Conservation (phyloP, 2,329 filamentous ascomycete genomes). For the Thermothelomyces thermophilus region DNA sequence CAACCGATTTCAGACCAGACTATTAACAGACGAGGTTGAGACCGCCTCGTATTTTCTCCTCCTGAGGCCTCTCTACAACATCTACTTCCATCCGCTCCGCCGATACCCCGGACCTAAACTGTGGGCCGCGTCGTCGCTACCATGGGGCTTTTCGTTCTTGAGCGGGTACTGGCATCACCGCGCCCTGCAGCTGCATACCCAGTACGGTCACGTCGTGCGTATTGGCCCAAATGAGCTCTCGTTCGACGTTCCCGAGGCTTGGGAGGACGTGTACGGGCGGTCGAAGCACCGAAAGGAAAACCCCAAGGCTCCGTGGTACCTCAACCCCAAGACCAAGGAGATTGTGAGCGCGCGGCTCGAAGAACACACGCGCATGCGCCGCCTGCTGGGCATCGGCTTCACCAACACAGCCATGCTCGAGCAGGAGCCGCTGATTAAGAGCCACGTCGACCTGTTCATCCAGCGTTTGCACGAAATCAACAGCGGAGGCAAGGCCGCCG, state of each 20-base stretch:
- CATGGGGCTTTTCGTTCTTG: constrained; percentile 60
- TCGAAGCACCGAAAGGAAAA: no score
- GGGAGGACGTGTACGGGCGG: constrained; percentile 32
- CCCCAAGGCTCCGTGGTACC: constrained; percentile 11
- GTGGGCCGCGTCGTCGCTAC: constrained; percentile 21
- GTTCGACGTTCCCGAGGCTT: constrained; percentile 32
- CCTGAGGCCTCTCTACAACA: constrained; percentile 24
- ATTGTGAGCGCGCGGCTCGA: constrained; percentile 14
- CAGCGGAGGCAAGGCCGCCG: constrained; percentile 14
- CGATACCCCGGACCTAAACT: constrained; percentile 24
- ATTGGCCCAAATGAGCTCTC: constrained; percentile 37
- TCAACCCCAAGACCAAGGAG: background rate
- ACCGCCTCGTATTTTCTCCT: no score
- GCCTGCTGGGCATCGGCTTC: no score
- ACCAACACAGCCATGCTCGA: no score
- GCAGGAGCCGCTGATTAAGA: no score
- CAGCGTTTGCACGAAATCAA: background rate
- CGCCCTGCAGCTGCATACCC: constrained; percentile 26
- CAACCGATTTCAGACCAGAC: no score
- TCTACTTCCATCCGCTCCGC: constrained; percentile 26
- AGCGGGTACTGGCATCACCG: constrained; percentile 66
- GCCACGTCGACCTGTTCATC: constrained; percentile 4
- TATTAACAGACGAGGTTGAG: no score
- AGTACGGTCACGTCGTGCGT: constrained; percentile 38
- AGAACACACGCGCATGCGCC: no score